phyloP scores from a whole-genome alignment of 192 early-diverging fungal species.

The Spizellomyces punctatus region DNA sequence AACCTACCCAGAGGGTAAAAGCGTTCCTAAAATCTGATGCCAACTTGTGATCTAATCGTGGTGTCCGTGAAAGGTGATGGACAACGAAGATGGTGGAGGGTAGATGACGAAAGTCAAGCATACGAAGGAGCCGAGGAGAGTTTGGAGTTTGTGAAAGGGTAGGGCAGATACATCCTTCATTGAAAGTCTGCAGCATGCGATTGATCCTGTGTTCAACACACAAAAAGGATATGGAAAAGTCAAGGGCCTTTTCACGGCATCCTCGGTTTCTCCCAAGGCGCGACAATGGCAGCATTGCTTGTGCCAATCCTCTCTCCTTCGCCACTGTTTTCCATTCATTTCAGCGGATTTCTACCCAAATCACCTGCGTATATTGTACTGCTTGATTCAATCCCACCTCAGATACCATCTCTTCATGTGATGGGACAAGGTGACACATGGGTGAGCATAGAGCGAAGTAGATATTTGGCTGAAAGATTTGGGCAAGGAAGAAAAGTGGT shows the following conservation, averaged over 20 bases:
- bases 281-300: slow-evolving; percentile 43
- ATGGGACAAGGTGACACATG: slow-evolving; percentile 33
- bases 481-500: slow-evolving; percentile 19
- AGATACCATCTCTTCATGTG: slow-evolving; percentile 38
- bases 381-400: slow-evolving; percentile 4
- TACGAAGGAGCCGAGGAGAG: slow-evolving; percentile 39
- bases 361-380: slow-evolving; percentile 12
- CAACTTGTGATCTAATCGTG: no score
- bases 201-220: not conserved
- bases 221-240: slow-evolving; percentile 33
- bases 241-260: slow-evolving; percentile 50
- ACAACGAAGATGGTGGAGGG: slow-evolving; percentile 35
- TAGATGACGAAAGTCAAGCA: slow-evolving; percentile 22
- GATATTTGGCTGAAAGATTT: slow-evolving; percentile 22
- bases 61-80: slow-evolving; percentile 20
- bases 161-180: not conserved
- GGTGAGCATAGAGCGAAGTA: slow-evolving; percentile 29
- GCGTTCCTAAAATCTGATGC: not conserved
- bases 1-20: not conserved
- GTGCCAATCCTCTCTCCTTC: slow-evolving; percentile 26
- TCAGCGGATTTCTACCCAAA: slow-evolving; percentile 39
- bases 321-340: slow-evolving; percentile 36
- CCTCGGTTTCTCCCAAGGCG: slow-evolving; percentile 54
- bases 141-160: slow-evolving; percentile 29
- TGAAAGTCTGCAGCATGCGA: not conserved